phyloP scores from a whole-genome alignment of 164 flowering plant species.

The Taxillus chinensis region DNA sequence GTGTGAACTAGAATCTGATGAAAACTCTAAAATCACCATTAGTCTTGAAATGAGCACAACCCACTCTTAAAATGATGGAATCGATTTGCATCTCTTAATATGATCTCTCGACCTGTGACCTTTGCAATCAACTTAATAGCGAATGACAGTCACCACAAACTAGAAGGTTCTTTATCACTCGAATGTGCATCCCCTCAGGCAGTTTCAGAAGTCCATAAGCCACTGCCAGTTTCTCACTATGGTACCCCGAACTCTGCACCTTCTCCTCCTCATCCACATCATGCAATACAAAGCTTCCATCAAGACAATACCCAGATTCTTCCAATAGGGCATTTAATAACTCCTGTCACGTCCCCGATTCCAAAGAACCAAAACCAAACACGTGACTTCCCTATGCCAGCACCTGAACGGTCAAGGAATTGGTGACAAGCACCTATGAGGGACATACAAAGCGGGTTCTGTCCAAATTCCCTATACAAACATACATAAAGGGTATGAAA shows the following conservation, averaged over 20 bases:
- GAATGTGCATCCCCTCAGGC: conserved; percentile 53
- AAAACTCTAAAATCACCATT: conserved; percentile 46
- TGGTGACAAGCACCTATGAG: conserved; percentile 65
- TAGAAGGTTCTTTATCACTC: conserved; percentile 80
- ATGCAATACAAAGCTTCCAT: conserved; percentile 60
- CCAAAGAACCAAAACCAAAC: no score
- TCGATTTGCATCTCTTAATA: conserved; percentile 73
- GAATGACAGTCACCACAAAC: conserved; percentile 86
- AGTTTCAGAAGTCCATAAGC: conserved; percentile 67
- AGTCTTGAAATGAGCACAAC: conserved; percentile 59
- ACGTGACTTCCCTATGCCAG: no score
- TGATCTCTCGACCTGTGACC: conserved; percentile 55
- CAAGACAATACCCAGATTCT: conserved; percentile 69
- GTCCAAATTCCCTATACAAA: no score
- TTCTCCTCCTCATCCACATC: conserved; percentile 88
- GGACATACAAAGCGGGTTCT: no score
- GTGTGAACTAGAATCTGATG: no score
- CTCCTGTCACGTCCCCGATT: conserved; percentile 47
- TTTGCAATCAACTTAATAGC: conserved; percentile 62
- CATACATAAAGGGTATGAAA: conserved; percentile 77
- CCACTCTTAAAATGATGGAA: conserved; percentile 79
- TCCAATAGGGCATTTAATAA: conserved; percentile 35
- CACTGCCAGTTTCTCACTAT: conserved; percentile 78
- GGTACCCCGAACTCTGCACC: conserved; percentile 40
- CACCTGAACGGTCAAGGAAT: conserved; percentile 38